Evolutionary conservation across 129 eudicot species (phyloP).

Genomic region (Tagetes erecta): DNA sequence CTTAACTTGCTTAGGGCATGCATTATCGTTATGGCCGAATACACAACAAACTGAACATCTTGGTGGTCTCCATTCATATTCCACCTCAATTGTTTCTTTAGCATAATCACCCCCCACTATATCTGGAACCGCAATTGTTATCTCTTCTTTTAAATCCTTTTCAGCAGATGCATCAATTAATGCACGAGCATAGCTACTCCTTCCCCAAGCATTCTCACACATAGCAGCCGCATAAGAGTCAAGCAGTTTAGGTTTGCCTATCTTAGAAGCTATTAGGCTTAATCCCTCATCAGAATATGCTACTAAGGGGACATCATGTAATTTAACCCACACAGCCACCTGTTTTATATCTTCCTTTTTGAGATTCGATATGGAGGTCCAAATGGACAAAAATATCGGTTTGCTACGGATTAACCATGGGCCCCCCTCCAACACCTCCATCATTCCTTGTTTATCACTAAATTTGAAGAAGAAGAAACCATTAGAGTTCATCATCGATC

Average conservation of each 20-base stretch:
- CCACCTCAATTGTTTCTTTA: background rate
- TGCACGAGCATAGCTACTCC: background rate
- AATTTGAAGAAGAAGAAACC: too few relatives aligned
- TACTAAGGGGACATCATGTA: background rate
- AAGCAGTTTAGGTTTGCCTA: background rate
- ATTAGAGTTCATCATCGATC: too few relatives aligned
- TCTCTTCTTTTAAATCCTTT: background rate
- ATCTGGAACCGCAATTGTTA: background rate
- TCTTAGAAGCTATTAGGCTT: background rate
- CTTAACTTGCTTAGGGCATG: background rate
- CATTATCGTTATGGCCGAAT: background rate
- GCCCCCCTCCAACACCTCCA: too few relatives aligned
- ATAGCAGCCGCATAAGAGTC: background rate
- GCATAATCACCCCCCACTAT: background rate
- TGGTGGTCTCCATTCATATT: background rate
- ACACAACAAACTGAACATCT: background rate
- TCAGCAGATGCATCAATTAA: background rate
- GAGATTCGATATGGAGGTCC: too few relatives aligned
- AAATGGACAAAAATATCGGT: too few relatives aligned
- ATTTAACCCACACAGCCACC: too few relatives aligned
- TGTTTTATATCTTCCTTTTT: too few relatives aligned
- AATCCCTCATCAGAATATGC: background rate
- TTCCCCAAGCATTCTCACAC: background rate
- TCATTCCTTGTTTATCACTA: too few relatives aligned
- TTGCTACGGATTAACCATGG: too few relatives aligned